phyloP scores from a whole-genome alignment of 352 stramenopile genomes.

The Pythium periplocum region DNA sequence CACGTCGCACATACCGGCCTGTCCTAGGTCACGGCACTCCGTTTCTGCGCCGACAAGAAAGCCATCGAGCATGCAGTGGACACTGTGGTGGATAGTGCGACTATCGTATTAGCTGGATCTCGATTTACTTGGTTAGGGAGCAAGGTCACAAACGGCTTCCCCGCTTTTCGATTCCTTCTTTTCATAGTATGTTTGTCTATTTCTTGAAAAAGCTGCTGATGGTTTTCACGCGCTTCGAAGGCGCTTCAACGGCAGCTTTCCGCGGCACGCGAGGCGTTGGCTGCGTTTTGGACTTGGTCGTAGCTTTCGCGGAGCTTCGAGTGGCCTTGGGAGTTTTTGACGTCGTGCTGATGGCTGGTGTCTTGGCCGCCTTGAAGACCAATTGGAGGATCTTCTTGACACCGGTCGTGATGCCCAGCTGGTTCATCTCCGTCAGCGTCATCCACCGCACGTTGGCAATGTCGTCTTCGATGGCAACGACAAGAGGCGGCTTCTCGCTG shows the following conservation, averaged over 20 bases:
- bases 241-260: constrained; percentile 24
- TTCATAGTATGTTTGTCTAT: too few relatives aligned
- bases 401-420: constrained; percentile 82
- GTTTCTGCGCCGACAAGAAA: too few relatives aligned
- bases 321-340: neutral
- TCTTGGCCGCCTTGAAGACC: constrained; percentile 18
- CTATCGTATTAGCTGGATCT: too few relatives aligned
- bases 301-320: constrained; percentile 4
- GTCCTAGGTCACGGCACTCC: too few relatives aligned
- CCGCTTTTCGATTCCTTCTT: too few relatives aligned
- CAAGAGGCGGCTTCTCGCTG: constrained; percentile 14
- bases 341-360: neutral
- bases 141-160: too few relatives aligned
- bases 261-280: constrained; percentile 22
- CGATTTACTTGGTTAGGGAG: too few relatives aligned
- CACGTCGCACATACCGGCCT: too few relatives aligned
- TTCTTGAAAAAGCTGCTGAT: constrained; percentile 52
- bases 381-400: constrained; percentile 84
- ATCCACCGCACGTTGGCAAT: constrained; percentile 52
- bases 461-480: constrained; percentile 3
- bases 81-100: too few relatives aligned
- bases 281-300: constrained; percentile 10
- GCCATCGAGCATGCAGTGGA: too few relatives aligned
- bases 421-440: constrained; percentile 63
- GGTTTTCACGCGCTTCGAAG: constrained; percentile 43